Evolutionary conservation across 306 rosid genomes (phyloP).

Genomic region (Gastrolobium villosum): DNA sequence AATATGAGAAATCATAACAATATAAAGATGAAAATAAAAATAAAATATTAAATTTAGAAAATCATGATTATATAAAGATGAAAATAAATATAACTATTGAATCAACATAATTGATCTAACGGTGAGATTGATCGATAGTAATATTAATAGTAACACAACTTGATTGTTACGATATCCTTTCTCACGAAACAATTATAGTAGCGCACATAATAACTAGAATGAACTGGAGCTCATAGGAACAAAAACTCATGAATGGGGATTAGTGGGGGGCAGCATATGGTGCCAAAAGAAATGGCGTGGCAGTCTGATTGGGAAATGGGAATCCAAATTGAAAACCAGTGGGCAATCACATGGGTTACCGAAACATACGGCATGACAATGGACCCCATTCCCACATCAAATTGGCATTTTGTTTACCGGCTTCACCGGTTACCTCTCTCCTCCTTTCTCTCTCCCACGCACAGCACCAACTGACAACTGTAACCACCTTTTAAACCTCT

Average conservation of each 20-base stretch:
- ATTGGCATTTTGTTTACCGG: constrained; percentile 46
- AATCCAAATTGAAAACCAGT: not conserved
- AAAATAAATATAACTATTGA: too few relatives aligned
- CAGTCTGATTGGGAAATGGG: not conserved
- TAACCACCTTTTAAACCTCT: constrained; percentile 41
- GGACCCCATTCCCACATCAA: constrained; percentile 46
- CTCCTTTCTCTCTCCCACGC: constrained; percentile 37
- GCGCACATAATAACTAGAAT: too few relatives aligned
- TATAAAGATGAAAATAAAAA: too few relatives aligned
- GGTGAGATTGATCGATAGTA: too few relatives aligned
- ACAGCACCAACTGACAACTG: constrained; percentile 13
- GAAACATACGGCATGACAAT: constrained; percentile 40
- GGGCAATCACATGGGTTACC: constrained; percentile 50
- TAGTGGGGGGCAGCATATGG: constrained; percentile 25
- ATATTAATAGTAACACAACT: too few relatives aligned
- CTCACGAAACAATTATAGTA: not conserved
- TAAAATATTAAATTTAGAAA: too few relatives aligned
- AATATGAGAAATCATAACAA: too few relatives aligned
- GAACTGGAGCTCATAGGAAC: not conserved
- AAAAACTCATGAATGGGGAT: not conserved
- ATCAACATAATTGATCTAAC: too few relatives aligned
- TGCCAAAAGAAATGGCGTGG: constrained; percentile 37
- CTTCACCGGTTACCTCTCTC: constrained; percentile 55
- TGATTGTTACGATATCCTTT: too few relatives aligned
- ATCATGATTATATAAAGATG: too few relatives aligned